phyloP scores from a whole-genome alignment of 163 green algal genomes.

The Chlamydomonas reinhardtii region DNA sequence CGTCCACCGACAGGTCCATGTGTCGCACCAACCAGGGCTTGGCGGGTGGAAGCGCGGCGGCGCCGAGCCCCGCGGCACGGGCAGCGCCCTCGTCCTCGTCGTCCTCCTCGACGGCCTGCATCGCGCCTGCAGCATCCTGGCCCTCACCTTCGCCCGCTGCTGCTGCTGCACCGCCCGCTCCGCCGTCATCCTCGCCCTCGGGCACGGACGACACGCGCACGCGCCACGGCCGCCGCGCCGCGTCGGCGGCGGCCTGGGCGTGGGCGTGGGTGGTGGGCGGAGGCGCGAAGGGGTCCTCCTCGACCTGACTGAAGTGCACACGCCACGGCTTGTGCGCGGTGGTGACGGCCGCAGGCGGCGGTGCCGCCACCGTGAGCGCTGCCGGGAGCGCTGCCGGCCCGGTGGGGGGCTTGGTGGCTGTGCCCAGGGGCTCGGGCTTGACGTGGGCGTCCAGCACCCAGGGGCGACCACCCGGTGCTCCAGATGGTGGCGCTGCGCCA shows the following conservation, averaged over 20 bases:
- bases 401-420: background rate
- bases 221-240: constrained; percentile 10
- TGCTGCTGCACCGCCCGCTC: background rate
- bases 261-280: background rate
- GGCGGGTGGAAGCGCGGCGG: background rate
- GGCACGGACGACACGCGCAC: constrained; percentile 31
- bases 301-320: constrained; percentile 42
- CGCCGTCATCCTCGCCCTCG: background rate
- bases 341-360: background rate
- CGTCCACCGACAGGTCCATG: background rate
- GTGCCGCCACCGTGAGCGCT: background rate
- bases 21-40: constrained; percentile 39
- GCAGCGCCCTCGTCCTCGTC: no score
- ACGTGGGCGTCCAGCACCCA: background rate
- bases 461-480: no score
- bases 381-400: background rate
- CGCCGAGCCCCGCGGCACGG: background rate
- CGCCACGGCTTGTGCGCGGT: constrained; percentile 41
- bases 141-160: background rate
- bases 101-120: background rate
- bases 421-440: background rate
- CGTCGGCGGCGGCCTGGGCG: background rate
- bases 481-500: no score
- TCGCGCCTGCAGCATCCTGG: background rate
- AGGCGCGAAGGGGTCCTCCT: constrained; percentile 9